Base-by-base conservation (phyloP, 2,329 filamentous ascomycete species). In the Botryotinia globosa region DNA sequence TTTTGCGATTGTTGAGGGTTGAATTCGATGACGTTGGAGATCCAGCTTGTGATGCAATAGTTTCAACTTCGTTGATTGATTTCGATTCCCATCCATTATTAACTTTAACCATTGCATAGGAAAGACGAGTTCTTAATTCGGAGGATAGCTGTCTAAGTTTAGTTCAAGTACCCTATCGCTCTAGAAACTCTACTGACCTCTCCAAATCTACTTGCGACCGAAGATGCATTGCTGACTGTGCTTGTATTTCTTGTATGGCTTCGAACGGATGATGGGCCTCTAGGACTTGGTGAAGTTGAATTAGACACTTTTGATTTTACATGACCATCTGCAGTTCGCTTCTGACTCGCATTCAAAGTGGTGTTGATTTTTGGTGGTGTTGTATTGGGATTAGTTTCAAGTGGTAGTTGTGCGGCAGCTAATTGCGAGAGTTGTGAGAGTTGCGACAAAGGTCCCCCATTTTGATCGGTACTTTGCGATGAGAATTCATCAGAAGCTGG, bases 61-160 rank as follows among this genome's bases (percentile, higher is more conserved):
- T 89, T 82, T 95, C 93, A 44, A 95, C 88, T 81, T 95, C 92
- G 72, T 92, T 90, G 73, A 96, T 89, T 29, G 89, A 90, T 75
- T 91, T 90, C 67, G 90, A 87, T 82, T 97, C 92, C 91, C 94
- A 96, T 73, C 93, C 94, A 80, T 97, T 90, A 80, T 94, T 93
- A 58, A 98, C 92, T 82, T 97, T 98, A 80, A 97, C 88, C 88
- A 97, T 96, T 76, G 95, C 95, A 82, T 98, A 98, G 10, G 94
- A 93, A 42, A 98, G 87, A 78, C 94, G 92, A 68, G 94, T 91
- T 80, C 91, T 92, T 69, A 98, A 87, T 80, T 95, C 92, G 71
- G 90, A 77, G 54, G 80, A 80, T 51, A 81, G 76, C 80, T 81
- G 71, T 62, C 25, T 42, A 34, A 39, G 58, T 72, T 80, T 59